Percentiles rank a stretch among this genome's conserved stretches.
phyloP scores from a whole-genome alignment of 257 asterid genomes.

The Fraxinus americana region DNA sequence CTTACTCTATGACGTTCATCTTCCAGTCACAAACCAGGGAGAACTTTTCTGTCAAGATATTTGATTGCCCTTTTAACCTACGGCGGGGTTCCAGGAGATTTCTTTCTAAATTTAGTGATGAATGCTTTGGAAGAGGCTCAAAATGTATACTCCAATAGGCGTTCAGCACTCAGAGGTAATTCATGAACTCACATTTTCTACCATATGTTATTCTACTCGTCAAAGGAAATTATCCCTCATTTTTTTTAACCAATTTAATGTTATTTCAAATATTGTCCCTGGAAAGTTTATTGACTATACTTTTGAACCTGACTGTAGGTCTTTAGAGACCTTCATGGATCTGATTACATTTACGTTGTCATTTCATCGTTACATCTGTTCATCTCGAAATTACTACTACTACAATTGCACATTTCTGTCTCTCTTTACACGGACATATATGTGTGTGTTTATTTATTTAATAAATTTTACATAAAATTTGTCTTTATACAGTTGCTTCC shows the following conservation, averaged over 20 bases:
- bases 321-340: background rate
- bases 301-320: background rate
- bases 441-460: background rate
- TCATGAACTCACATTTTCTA: background rate
- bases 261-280: background rate
- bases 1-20: conserved; percentile 27
- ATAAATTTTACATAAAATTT: background rate
- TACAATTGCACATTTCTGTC: background rate
- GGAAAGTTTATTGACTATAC: background rate
- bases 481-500: conserved; percentile 61
- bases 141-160: conserved; percentile 46
- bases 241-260: background rate
- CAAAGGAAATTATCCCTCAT: background rate
- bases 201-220: conserved; percentile 10
- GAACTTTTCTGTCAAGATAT: conserved; percentile 51
- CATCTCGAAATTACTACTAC: background rate
- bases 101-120: conserved; percentile 52
- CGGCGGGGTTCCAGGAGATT: conserved; percentile 68
- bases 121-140: conserved; percentile 56
- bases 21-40: conserved; percentile 68
- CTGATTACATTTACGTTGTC: background rate
- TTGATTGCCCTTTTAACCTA: conserved; percentile 75
- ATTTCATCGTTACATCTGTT: background rate
- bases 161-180: conserved; percentile 73
- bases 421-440: background rate